Evolutionary conservation across 2,329 filamentous ascomycete genomes (phyloP), one percentile per base, ranked within the genome.

Genomic region (Trichoderma citrinoviride): DNA sequence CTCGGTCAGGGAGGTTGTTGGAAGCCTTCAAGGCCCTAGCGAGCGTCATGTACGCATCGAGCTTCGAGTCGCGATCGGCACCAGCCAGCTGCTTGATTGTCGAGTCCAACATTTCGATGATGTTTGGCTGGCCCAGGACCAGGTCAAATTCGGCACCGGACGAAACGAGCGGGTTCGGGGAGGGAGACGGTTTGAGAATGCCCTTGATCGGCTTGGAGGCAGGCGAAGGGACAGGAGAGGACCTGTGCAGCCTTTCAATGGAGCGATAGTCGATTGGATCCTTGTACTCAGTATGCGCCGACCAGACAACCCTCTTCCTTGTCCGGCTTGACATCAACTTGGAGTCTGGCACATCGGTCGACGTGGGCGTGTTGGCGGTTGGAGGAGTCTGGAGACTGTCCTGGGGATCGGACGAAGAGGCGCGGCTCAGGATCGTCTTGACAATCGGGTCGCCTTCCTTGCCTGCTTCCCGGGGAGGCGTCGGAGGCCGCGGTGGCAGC

Each of bases 11-110:
- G 15, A 96, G 79, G 69, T 91, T 90, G 67, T 93, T 91, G 65
- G 94, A 97, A 6, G 90, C 85, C 74, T 92, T 91, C 70, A 97
- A 80, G 4, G 89, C 88, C 40, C 87, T 85, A 37, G 90, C 86
- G 50, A 99, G 81, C 71, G 90, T 90, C 74, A 89, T 87, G 73
- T 99, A 98, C 55, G 93, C 92, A 78, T 99, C 95, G 37, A 95
- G 77, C 69, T 90, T 90, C 14, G 87, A 88, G 65, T 87, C 85
- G 61, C 89, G 83, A 69, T 93, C 90, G 33, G 87, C 81, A 23
- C 90, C 88, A 43, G 90, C 90, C 54, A 99, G 83, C 77, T 95
- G 90, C 76, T 91, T 89, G 41, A 92, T 84, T 5, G 92, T 87
- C 0, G 92, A 96, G 70, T 96, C 91, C 68, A 98, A 79, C 89